These are phyloP conservation scores for Wickerhamomyces mucosus DNA, from an alignment of 805 yeast genomes.

Conservation along the genomic window DNA sequence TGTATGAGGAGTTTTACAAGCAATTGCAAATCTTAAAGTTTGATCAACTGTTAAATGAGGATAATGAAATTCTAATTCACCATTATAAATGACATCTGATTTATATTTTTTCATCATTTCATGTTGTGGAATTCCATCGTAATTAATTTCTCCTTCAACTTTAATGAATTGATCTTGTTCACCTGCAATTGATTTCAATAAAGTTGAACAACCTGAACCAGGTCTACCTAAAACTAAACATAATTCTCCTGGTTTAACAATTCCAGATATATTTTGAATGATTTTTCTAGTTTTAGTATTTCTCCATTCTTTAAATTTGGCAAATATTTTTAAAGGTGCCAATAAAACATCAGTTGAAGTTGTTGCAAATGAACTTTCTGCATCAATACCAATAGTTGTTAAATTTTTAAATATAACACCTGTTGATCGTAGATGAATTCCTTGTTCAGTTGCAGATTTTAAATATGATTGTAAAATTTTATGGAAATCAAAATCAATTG, in stretches of 20 bases:
- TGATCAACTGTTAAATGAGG: constrained; percentile 71
- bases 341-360: constrained; percentile 4
- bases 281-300: constrained; percentile 20
- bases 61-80: constrained; percentile 63
- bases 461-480: constrained; percentile 29
- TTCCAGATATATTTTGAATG: constrained; percentile 12
- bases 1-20: constrained; percentile 53
- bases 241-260: constrained; percentile 58
- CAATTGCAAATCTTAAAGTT: constrained; percentile 62
- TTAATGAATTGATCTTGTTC: constrained; percentile 33
- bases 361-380: constrained; percentile 9
- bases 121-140: constrained; percentile 50
- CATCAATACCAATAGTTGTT: constrained; percentile 5
- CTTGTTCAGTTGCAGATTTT: constrained; percentile 31
- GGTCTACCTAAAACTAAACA: constrained; percentile 64
- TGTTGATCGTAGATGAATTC: constrained; percentile 26
- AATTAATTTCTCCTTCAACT: constrained; percentile 45
- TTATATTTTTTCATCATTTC: constrained; percentile 53
- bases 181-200: constrained; percentile 56
- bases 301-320: constrained; percentile 1
- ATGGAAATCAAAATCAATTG: constrained; percentile 32
- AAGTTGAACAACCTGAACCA: constrained; percentile 73
- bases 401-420: constrained; percentile 25
- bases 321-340: constrained; percentile 1
- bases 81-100: constrained; percentile 48